Conservation (phyloP, 2,329 filamentous ascomycete species). For the Venturia effusa region DNA sequence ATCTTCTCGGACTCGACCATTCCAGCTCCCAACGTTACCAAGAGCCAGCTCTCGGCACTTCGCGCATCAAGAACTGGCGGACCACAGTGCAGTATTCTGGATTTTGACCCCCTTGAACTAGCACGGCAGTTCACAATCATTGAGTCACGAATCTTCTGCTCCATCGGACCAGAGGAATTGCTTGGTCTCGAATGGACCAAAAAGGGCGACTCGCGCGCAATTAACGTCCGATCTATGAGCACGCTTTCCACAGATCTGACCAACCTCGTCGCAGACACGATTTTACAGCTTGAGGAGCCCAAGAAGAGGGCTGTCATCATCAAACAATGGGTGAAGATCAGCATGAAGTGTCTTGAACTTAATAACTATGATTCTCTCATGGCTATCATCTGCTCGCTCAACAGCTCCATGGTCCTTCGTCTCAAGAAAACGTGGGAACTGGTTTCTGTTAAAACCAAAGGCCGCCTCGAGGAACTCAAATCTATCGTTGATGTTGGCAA, state of each 20-base stretch:
- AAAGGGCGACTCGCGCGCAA: conserved; percentile 64
- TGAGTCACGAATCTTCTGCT: conserved; percentile 83
- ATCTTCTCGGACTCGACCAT: conserved; percentile 63
- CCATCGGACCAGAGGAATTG: conserved; percentile 84
- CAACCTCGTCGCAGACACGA: conserved; percentile 85
- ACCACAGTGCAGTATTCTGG: conserved; percentile 62
- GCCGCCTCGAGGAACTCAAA: conserved; percentile 66
- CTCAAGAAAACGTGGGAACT: conserved; percentile 87
- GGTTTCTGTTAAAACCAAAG: conserved; percentile 73
- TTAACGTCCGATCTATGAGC: conserved; percentile 91
- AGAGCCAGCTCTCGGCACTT: conserved; percentile 64
- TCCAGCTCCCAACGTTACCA: conserved; percentile 59
- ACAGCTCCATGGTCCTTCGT: conserved; percentile 81
- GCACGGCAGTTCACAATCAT: conserved; percentile 88
- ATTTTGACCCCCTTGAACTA: conserved; percentile 84
- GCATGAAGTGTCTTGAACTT: conserved; percentile 72
- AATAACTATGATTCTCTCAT: conserved; percentile 96
- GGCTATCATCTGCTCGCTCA: conserved; percentile 91
- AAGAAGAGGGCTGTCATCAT: conserved; percentile 86
- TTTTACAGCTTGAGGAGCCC: conserved; percentile 75
- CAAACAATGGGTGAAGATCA: conserved; percentile 94
- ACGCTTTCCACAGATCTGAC: conserved; percentile 84
- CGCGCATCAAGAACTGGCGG: conserved; percentile 64
- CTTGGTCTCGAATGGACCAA: conserved; percentile 92
- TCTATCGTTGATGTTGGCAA: conserved; percentile 79